Conservation (phyloP, 148 eudicot genomes). For the Chenopodium album region DNA sequence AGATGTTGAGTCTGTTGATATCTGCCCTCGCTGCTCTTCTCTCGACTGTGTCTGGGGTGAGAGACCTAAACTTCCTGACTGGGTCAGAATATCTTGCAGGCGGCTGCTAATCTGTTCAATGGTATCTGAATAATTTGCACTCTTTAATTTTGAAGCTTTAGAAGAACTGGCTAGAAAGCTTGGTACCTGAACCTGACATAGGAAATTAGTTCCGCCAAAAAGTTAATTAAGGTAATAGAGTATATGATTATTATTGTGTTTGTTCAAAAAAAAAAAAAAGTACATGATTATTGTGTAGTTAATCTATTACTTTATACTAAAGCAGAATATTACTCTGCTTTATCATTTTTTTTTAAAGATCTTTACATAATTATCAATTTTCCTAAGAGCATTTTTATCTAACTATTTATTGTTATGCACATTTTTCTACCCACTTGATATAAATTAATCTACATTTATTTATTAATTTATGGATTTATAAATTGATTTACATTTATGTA, state of each 20-base stretch:
- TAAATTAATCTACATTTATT: too few relatives aligned
- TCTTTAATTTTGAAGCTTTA: neutral
- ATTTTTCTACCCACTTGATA: too few relatives aligned
- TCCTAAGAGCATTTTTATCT: too few relatives aligned
- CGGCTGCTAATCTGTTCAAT: neutral
- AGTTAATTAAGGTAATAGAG: neutral
- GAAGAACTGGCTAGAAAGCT: neutral
- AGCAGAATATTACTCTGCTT: too few relatives aligned
- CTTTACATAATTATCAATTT: too few relatives aligned
- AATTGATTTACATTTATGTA: too few relatives aligned
- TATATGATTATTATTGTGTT: neutral
- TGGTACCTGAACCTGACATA: slow-evolving; percentile 7
- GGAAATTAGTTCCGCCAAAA: neutral
- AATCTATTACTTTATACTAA: too few relatives aligned
- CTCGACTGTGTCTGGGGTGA: neutral
- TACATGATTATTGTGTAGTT: too few relatives aligned
- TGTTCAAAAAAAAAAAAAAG: too few relatives aligned
- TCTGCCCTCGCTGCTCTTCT: neutral
- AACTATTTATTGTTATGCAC: too few relatives aligned
- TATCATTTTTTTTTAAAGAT: too few relatives aligned
- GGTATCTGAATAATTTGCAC: neutral
- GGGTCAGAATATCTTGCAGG: neutral
- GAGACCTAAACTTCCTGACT: neutral
- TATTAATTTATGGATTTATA: too few relatives aligned
- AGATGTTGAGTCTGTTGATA: neutral